Evolutionary conservation across 2,329 filamentous ascomycete genomes (phyloP), one percentile per base, ranked within the genome.

Genomic region (Chaetomiaceae sp.): DNA sequence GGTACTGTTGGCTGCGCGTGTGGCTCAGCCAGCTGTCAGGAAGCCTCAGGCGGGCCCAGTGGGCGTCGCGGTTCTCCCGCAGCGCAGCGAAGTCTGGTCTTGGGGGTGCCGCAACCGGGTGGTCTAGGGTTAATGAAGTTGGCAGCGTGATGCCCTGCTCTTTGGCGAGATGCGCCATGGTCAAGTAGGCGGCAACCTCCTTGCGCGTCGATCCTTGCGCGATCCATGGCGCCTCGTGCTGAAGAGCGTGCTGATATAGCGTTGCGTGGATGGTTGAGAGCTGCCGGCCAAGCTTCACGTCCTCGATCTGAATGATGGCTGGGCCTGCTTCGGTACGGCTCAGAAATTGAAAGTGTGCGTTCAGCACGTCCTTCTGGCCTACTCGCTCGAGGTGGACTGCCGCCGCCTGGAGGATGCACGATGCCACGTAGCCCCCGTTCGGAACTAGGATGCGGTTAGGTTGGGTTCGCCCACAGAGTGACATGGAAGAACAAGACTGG

Each of bases 341-440:
- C 34, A 72, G 58, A 47, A 67, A 74, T 38, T 70, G 62, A 50
- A 71, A 68, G 42, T 71, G 65, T 0, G 63, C 63, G 2, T 65
- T 61, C 17, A 71, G 50, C 2, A 67, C 62, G 51, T 71, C 64
- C 0, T 63, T 59, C 34, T 71, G 69, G 15, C 58, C 53, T 2
- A 58, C 58, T 1, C 56, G 41, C 14, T 52, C 39, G 14, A 71
- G 60, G 47, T 72, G 67, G 3, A 53, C 48, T 11, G 53, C 58
- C 7, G 65, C 64, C 3, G 62, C 65, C 3, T 59, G 54, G 32
- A 72, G 57, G 39, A 74, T 62, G 38, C 67, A 61, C 14, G 65
- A 62, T 4, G 69, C 65, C 1, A 71, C 63, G 46, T 72, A 74
- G 33, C 71, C 71, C 48, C 71, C 71, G 46, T 74, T 70, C 2